Percentiles rank a stretch among this genome's conserved stretches.
Conservation (phyloP, 2,329 filamentous ascomycete genomes). For the Hypoxylon sp. region DNA sequence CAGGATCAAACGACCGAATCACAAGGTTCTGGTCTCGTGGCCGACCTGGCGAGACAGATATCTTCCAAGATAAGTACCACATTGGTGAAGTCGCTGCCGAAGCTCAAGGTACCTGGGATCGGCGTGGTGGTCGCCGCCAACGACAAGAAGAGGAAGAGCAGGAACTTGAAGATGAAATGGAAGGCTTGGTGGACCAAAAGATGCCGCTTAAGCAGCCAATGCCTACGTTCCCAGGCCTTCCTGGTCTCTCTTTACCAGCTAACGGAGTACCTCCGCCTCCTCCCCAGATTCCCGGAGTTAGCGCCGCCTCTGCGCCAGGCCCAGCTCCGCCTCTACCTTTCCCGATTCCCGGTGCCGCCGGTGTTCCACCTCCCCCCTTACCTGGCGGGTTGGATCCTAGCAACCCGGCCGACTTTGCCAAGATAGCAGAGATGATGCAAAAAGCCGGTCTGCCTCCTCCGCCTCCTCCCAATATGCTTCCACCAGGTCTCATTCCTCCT, state of each 20-base stretch:
- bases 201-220: constrained; percentile 72
- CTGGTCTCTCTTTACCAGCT: constrained; percentile 62
- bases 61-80: constrained; percentile 91
- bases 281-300: constrained; percentile 51
- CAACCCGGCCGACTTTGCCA: constrained; percentile 71
- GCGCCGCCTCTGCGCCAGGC: constrained; percentile 46
- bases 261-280: constrained; percentile 54
- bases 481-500: constrained; percentile 62
- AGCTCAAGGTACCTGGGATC: constrained; percentile 93
- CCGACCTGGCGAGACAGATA: constrained; percentile 86
- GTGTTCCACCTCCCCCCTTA: constrained; percentile 59
- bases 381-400: constrained; percentile 68
- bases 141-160: constrained; percentile 93
- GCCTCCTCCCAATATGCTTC: constrained; percentile 64
- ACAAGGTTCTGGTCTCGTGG: constrained; percentile 97
- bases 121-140: constrained; percentile 80
- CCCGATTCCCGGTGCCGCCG: constrained; percentile 58
- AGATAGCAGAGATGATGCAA: constrained; percentile 74
- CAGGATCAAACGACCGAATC: constrained; percentile 95
- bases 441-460: constrained; percentile 73
- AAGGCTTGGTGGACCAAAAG: constrained; percentile 91
- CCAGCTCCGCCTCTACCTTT: constrained; percentile 63
- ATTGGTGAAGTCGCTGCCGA: constrained; percentile 94
- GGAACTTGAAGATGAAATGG: constrained; percentile 91
- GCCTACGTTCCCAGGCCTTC: constrained; percentile 68